Conservation (phyloP, 148 eudicot genomes). For the Rheum nobile region DNA sequence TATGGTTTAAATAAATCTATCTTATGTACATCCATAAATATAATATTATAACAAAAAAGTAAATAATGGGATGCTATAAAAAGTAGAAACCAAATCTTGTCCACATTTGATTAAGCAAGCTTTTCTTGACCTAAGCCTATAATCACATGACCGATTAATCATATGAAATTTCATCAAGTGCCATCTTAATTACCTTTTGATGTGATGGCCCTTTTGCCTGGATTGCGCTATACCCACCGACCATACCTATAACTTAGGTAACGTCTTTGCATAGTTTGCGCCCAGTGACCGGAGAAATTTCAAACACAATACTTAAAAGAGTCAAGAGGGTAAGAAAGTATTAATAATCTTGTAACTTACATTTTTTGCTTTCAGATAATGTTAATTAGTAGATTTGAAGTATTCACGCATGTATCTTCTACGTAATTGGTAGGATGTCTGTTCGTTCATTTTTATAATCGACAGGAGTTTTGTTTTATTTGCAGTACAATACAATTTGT, state of each 20-base stretch:
- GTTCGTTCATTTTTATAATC: not conserved
- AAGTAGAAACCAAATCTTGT: too few species aligned
- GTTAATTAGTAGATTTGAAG: not conserved
- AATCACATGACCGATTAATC: too few species aligned
- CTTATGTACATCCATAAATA: too few species aligned
- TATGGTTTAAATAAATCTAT: too few species aligned
- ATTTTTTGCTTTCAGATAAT: not conserved
- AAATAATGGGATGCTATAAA: too few species aligned
- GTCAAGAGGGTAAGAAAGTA: not conserved
- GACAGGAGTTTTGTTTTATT: not conserved
- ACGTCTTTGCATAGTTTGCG: not conserved
- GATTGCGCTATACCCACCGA: not conserved
- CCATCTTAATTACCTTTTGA: not conserved
- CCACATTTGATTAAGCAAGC: too few species aligned
- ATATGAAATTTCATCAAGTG: not conserved
- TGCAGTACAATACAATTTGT: not conserved
- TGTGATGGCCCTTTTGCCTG: not conserved
- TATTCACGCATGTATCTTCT: not conserved
- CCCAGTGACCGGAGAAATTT: not conserved
- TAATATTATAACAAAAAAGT: too few species aligned
- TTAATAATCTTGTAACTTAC: not conserved
- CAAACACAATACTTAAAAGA: not conserved
- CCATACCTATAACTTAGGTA: not conserved
- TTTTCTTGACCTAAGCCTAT: too few species aligned
- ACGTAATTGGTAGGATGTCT: not conserved